Conservation (phyloP, 73 alveolate species). For the Paramecium biaurelia region DNA sequence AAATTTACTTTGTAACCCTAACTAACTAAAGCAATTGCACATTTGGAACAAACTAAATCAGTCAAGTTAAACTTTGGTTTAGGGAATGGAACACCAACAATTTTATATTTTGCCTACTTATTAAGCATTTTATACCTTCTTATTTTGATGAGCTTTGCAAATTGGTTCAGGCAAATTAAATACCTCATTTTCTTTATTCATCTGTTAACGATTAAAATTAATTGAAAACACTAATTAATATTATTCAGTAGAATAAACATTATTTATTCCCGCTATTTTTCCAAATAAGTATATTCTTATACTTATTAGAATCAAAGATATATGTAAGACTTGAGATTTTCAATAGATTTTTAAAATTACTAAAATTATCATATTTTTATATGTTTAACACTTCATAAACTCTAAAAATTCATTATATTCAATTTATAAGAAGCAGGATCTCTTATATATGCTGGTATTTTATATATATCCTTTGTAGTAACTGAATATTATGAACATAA, state of each 20-base stretch:
- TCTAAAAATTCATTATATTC: neutral
- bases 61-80: constrained; percentile 25
- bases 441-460: neutral
- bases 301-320: neutral
- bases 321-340: neutral
- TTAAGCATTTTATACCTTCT: neutral
- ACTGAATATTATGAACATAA: neutral
- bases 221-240: neutral
- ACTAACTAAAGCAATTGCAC: constrained; percentile 1
- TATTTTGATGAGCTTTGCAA: constrained; percentile 34
- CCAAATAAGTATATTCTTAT: neutral
- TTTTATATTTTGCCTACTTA: constrained; percentile 42
- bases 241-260: neutral
- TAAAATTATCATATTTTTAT: neutral
- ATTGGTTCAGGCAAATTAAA: neutral
- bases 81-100: constrained; percentile 35
- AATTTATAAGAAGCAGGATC: neutral
- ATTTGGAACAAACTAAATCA: constrained; percentile 45
- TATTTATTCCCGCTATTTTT: neutral
- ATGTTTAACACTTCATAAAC: neutral
- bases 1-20: neutral
- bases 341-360: neutral
- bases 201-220: constrained; percentile 35
- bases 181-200: constrained; percentile 51
- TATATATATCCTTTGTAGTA: neutral